phyloP scores from a whole-genome alignment of 352 stramenopile genomes.

The Plasmopara halstedii region DNA sequence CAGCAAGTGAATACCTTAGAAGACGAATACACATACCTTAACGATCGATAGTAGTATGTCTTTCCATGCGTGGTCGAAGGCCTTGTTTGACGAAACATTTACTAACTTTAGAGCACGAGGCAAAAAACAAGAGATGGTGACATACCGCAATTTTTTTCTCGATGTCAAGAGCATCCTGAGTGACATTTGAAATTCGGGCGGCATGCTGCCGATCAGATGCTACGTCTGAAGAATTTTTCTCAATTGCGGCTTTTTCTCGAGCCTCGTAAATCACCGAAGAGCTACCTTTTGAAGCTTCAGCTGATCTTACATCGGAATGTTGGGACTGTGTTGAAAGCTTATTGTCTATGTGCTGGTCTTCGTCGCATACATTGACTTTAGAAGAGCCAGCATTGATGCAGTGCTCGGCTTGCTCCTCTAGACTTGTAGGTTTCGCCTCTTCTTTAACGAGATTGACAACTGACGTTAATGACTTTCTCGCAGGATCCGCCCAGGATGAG shows the following conservation, averaged over 20 bases:
- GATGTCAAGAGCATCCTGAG: slow-evolving; percentile 36
- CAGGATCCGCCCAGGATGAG: slow-evolving; percentile 3
- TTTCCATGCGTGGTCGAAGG: slow-evolving; percentile 49
- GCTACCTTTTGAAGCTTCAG: slow-evolving; percentile 6
- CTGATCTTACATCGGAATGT: background rate
- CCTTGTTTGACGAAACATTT: slow-evolving; percentile 15
- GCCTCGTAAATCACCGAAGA: slow-evolving; percentile 6
- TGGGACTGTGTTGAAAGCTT: slow-evolving; percentile 45
- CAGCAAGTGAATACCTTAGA: background rate
- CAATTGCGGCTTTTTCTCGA: slow-evolving; percentile 19
- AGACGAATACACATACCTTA: slow-evolving; percentile 23
- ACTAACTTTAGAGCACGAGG: background rate
- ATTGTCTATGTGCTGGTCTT: slow-evolving; percentile 46
- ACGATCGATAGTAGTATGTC: slow-evolving; percentile 45
- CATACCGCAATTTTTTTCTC: slow-evolving; percentile 45
- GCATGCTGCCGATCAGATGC: slow-evolving; percentile 3
- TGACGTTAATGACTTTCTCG: background rate
- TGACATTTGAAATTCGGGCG: slow-evolving; percentile 16
- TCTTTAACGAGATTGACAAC: slow-evolving; percentile 18
- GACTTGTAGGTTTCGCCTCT: slow-evolving; percentile 30
- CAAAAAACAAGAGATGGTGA: background rate
- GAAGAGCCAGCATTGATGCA: slow-evolving; percentile 57
- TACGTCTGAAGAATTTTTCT: slow-evolving; percentile 8
- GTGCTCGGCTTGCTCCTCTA: slow-evolving; percentile 41
- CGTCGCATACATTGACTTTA: slow-evolving; percentile 60